Evolutionary conservation across 2,329 filamentous ascomycete genomes (phyloP).

Genomic region (Penicillium corylophilum): DNA sequence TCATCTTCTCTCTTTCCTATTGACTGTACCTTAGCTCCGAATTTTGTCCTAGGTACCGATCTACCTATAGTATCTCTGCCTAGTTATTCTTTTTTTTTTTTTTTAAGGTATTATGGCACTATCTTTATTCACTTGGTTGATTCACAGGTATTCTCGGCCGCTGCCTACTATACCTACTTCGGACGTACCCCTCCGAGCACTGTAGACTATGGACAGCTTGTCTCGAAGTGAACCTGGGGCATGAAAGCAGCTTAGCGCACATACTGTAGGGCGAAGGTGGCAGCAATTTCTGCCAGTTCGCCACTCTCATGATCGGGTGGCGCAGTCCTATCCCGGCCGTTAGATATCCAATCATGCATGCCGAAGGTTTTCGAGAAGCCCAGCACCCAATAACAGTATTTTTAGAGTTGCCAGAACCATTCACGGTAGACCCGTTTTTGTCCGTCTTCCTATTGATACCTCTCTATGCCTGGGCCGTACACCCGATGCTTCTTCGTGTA

Average conservation of each 20-base stretch:
- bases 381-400: background rate
- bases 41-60: background rate
- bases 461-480: background rate
- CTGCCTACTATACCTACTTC: too few relatives aligned
- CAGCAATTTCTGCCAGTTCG: constrained; percentile 1
- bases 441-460: background rate
- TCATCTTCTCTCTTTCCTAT: background rate
- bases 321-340: constrained; percentile 7
- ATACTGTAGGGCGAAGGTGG: background rate
- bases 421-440: background rate
- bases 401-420: background rate
- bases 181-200: too few relatives aligned
- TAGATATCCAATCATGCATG: constrained; percentile 7
- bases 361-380: constrained; percentile 1
- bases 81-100: too few relatives aligned
- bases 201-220: too few relatives aligned
- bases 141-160: too few relatives aligned
- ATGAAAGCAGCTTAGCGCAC: background rate
- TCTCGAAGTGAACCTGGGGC: constrained; percentile 8
- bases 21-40: background rate
- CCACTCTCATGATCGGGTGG: constrained; percentile 18
- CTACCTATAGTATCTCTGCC: background rate
- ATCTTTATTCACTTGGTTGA: too few relatives aligned
- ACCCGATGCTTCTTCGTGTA: background rate
- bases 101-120: too few relatives aligned